Conservation (phyloP, 768 basidiomycete genomes). For the Pleurotus giganteus region DNA sequence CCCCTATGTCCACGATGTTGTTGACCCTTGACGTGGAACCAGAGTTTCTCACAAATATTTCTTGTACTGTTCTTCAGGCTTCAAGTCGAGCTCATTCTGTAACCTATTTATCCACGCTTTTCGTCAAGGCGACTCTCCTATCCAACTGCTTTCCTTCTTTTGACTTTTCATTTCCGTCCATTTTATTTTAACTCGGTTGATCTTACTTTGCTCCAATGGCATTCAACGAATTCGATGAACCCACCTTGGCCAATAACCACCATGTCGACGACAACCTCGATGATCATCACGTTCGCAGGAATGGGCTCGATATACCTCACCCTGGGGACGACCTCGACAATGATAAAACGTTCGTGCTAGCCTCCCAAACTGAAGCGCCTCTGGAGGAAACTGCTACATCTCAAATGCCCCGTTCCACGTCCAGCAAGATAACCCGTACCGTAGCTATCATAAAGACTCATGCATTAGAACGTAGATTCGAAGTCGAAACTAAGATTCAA, state of each 20-base stretch:
- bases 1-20: constrained; percentile 3
- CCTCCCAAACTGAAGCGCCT: background rate
- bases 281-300: background rate
- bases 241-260: background rate
- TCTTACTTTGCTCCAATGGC: constrained; percentile 2
- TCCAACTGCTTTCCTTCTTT: constrained; percentile 9
- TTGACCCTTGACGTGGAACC: constrained; percentile 9
- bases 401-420: constrained; percentile 8
- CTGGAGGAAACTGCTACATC: background rate
- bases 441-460: constrained; percentile 85
- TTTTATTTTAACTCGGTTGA: background rate
- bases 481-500: constrained; percentile 76
- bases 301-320: background rate
- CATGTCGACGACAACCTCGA: background rate
- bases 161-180: background rate
- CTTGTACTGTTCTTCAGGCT: background rate
- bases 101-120: background rate
- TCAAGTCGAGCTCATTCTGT: background rate
- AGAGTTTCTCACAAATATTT: constrained; percentile 7
- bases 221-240: constrained; percentile 8
- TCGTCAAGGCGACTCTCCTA: background rate
- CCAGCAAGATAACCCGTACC: constrained; percentile 49
- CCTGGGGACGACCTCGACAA: background rate
- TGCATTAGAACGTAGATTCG: constrained; percentile 70
- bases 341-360: background rate